phyloP scores from a whole-genome alignment of 2,329 filamentous ascomycete genomes.

The Orbilia blumenaviensis region DNA sequence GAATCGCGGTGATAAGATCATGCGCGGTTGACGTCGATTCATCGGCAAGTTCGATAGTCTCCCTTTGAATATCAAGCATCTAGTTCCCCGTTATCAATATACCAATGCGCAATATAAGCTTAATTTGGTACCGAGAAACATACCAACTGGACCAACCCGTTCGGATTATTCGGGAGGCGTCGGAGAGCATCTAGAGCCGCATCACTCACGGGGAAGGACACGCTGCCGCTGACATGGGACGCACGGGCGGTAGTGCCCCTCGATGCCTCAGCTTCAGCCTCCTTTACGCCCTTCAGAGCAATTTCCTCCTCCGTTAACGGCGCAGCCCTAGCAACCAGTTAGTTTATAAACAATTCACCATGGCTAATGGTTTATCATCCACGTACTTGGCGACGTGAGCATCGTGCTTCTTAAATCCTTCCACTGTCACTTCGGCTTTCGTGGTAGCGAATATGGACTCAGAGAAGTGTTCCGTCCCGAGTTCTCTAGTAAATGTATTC shows the following conservation, averaged over 20 bases:
- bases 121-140: conserved; percentile 58
- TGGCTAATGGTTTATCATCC: neutral
- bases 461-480: conserved; percentile 80
- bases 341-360: neutral
- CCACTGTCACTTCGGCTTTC: conserved; percentile 72
- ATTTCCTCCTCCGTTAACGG: conserved; percentile 83
- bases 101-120: neutral
- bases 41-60: conserved; percentile 73
- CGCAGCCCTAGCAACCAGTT: conserved; percentile 62
- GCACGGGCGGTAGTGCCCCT: conserved; percentile 71
- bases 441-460: conserved; percentile 78
- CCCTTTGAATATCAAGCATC: conserved; percentile 77
- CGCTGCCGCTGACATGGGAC: conserved; percentile 63
- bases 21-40: conserved; percentile 67
- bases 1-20: conserved; percentile 71
- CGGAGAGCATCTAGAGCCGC: conserved; percentile 73
- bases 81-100: conserved; percentile 58
- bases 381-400: conserved; percentile 66
- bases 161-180: conserved; percentile 67
- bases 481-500: conserved; percentile 76
- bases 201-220: conserved; percentile 69
- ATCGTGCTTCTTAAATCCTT: conserved; percentile 78
- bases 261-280: conserved; percentile 78
- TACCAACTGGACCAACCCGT: conserved; percentile 73
- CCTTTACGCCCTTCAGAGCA: conserved; percentile 75